Base-by-base conservation (phyloP, 2,329 filamentous ascomycete genomes). In the Fusarium verticillioides region DNA sequence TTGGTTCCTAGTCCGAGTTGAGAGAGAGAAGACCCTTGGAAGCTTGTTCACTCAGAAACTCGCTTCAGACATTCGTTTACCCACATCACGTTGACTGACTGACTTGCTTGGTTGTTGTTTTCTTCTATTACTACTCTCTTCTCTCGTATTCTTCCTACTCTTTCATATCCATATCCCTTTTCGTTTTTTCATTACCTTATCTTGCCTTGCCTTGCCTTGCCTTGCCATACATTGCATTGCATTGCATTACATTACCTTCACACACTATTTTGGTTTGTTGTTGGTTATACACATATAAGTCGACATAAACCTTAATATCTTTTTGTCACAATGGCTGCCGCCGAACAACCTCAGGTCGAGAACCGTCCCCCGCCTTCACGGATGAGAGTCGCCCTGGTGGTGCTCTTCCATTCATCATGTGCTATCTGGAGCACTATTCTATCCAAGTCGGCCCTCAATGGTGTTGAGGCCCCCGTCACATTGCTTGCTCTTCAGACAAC, bases 381-480 rank as follows among this genome's bases (percentile, higher is more conserved):
- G 28, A 72, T 59, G 50, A 75, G 69, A 56, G 67, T 77, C 39
- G 64, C 75, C 62, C 65, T 76, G 65, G 75, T 76, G 43, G 74
- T 77, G 32, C 75, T 77, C 52, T 77, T 77, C 56, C 75, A 77
- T 63, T 77, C 75, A 40, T 72, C 75, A 26, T 77, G 75, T 58
- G 75, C 75, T 56, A 77, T 77, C 59, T 76, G 74, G 74, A 77
- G 74, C 60, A 77, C 75, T 28, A 77, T 77, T 39, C 70, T 77
- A 28, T 77, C 75, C 53, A 77, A 77, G 62, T 77, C 75, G 36
- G 75, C 75, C 39, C 74, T 77, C 28, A 77, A 77, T 43, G 75
- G 75, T 12, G 74, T 77, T 37, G 75, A 77, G 54, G 75, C 75
- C 2, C 75, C 75, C 39, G 75, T 77, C 37, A 77, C 75, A 36